A percentile compares a stretch with the other conserved stretches of the same genome.
Evolutionary conservation across 2,329 filamentous ascomycete genomes (phyloP).

Genomic region (Dactylellina leptospora): DNA sequence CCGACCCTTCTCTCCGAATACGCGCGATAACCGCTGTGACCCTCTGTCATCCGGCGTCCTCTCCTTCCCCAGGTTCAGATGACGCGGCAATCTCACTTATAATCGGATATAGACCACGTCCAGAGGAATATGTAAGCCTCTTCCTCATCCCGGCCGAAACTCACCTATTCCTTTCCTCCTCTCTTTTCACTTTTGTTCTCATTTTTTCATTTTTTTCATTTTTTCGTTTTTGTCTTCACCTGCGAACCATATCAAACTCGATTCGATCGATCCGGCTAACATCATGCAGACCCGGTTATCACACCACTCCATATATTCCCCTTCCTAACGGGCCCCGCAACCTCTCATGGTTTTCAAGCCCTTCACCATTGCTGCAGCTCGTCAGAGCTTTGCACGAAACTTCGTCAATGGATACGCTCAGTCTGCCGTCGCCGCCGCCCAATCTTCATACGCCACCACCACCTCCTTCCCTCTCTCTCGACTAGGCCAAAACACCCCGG

Average conservation of each 20-base stretch:
- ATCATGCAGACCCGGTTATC: slow-evolving; percentile 33
- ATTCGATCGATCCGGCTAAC: slow-evolving; percentile 3
- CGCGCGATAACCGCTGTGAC: slow-evolving; percentile 9
- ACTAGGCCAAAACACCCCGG: slow-evolving; percentile 67
- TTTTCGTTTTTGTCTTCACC: neutral
- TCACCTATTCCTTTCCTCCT: neutral
- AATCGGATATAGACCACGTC: slow-evolving; percentile 43
- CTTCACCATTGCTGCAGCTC: slow-evolving; percentile 79
- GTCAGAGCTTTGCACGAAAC: slow-evolving; percentile 95
- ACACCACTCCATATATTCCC: slow-evolving; percentile 39
- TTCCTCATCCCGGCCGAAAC: neutral
- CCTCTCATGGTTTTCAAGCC: slow-evolving; percentile 67
- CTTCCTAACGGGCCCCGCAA: neutral
- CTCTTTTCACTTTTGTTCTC: neutral
- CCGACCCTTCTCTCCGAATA: slow-evolving; percentile 8
- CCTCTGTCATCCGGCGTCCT: slow-evolving; percentile 1
- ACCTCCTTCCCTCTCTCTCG: slow-evolving; percentile 70
- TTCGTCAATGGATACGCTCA: slow-evolving; percentile 98
- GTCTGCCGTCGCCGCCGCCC: slow-evolving; percentile 93
- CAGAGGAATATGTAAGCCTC: slow-evolving; percentile 49
- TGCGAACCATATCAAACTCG: too few relatives aligned
- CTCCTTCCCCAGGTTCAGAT: slow-evolving; percentile 38
- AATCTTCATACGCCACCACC: slow-evolving; percentile 81
- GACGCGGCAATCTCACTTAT: slow-evolving; percentile 48
- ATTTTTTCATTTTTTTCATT: slow-evolving; percentile 7